Evolutionary conservation across 495 filamentous ascomycete species (phyloP).

Genomic region (Saxophila tyrrhenica): DNA sequence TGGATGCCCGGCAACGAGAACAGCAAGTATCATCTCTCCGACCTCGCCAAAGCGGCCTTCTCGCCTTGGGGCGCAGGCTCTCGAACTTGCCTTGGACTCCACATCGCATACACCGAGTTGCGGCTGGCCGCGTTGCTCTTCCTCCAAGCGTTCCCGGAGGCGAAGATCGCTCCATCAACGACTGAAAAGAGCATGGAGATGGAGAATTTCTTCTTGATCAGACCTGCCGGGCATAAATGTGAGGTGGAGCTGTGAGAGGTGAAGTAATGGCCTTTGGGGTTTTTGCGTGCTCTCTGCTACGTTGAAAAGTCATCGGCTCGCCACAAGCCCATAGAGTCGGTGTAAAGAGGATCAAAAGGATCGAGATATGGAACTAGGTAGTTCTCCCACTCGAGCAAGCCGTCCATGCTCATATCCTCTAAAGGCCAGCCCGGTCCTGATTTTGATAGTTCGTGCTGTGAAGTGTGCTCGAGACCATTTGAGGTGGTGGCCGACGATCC

Average conservation of each 20-base stretch:
- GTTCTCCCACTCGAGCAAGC: too few relatives aligned
- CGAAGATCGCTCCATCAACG: conserved; percentile 2
- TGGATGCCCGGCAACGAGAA: conserved; percentile 3
- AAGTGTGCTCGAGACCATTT: too few relatives aligned
- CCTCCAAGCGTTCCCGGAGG: conserved; percentile 16
- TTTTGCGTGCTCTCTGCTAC: too few relatives aligned
- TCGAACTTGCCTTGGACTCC: conserved; percentile 19
- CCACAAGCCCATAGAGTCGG: too few relatives aligned
- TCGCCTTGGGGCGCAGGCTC: conserved; percentile 22
- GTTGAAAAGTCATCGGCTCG: too few relatives aligned
- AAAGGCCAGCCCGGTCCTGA: too few relatives aligned
- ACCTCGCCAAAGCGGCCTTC: conserved; percentile 12
- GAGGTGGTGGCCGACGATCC: too few relatives aligned
- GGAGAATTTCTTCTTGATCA: conserved; percentile 24
- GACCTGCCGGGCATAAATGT: conserved; percentile 22
- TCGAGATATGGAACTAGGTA: too few relatives aligned
- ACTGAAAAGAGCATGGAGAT: conserved; percentile 20
- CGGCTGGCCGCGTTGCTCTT: conserved; percentile 19
- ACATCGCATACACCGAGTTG: conserved; percentile 26
- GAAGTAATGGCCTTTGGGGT: too few relatives aligned
- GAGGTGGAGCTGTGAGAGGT: conserved; percentile 4
- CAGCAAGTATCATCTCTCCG: conserved; percentile 4
- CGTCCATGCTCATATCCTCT: too few relatives aligned
- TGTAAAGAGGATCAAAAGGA: too few relatives aligned
- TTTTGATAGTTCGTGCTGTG: too few relatives aligned